Base-by-base conservation (phyloP, 2,329 filamentous ascomycete genomes). In the Apiospora phragmitis region DNA sequence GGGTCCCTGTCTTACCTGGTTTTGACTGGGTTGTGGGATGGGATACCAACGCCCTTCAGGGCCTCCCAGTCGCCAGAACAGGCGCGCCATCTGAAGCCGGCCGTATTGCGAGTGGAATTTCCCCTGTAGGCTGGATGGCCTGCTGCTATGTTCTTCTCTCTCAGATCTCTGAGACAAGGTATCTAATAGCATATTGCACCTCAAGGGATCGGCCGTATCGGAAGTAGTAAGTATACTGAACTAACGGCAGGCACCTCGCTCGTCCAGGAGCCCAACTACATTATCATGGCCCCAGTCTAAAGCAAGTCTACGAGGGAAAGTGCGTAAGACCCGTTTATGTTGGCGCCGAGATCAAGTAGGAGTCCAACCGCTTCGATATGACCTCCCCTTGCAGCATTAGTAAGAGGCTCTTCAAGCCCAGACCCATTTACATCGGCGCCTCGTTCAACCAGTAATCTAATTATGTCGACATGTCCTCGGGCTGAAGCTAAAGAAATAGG, bases 401-500 rank as follows among this genome's bases (percentile, higher is more conserved):
- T 21, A 12, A 62, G 26, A 35, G 55, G 26, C 35, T n/a, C n/a
- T 4, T 5, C 14, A 18, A 8, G 11, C 12, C 55, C 26, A 18
- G 51, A 4, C 4, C 4, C 51, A 7, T 59, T 59, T n/a, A 59
- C 51, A 3, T 59, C 51, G 51, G 51, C 51, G 51, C 51, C 51
- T 11, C n/a, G 51, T 2, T 59, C 51, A 16, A 59, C 16, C 9
- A 59, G 51, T 18, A 59, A 3, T 29, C n/a, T 11, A 29, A n/a
- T 24, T 7, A 59, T n/a, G n/a, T 59, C 51, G 51, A 59, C 18
- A 11, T 59, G n/a, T 12, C 51, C 51, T 32, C 51, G 26, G 6
- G 26, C 18, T 26, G 29, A 59, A 32, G 29, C 51, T 14, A 8
- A 76, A 55, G 26, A 8, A 3, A 45, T 24, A 70, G 70, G 51